Evolutionary conservation across 208 protist species (phyloP), one percentile per base, ranked within the genome.

Genomic region (Crithidia fasciculata): DNA sequence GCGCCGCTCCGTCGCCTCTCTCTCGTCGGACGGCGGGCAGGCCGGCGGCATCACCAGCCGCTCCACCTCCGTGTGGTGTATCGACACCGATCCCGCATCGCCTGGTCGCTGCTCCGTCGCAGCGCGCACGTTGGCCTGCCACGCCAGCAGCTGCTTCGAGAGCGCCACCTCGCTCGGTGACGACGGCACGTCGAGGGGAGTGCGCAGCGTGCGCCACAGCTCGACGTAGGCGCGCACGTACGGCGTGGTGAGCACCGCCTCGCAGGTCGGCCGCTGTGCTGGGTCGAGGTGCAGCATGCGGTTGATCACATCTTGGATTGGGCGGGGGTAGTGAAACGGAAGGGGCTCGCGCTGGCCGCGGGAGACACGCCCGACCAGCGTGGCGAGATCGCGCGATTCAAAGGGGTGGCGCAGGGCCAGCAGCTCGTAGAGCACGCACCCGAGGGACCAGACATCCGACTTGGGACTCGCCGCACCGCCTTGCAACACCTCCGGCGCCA

Each of bases 401-500:
- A 96, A 96, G 10, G 93, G 92, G 72, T 96, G 95, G 12, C 88
- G 85, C 36, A 97, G 83, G 41, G 77, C 81, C 36, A 96, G 72
- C 19, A 98, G 80, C 75, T 98, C 95, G 65, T 97, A 98, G 7
- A 97, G 77, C 52, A 98, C 92, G 64, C 95, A 98, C 13, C 95
- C 95, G 55, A 98, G 83, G 9, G 95, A 90, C 95, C 96, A 98
- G 12, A 98, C 84, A 76, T 99, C 96, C 3, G 72, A 77, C 45
- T 89, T 88, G 54, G 80, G 80, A 43, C 84, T 86, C n/a, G 78
- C 86, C 0, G 81, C 80, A 18, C 91, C 81, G 55, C 86, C 90
- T 56, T 96, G 83, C 19, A 96, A 85, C 43, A 94, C 85, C 83
- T 99, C 96, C 19, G 96, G 97, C 3, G 89, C 84, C 90, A 98